Evolutionary conservation across 352 stramenopile genomes (phyloP).

Genomic region (Pythium volutum): DNA sequence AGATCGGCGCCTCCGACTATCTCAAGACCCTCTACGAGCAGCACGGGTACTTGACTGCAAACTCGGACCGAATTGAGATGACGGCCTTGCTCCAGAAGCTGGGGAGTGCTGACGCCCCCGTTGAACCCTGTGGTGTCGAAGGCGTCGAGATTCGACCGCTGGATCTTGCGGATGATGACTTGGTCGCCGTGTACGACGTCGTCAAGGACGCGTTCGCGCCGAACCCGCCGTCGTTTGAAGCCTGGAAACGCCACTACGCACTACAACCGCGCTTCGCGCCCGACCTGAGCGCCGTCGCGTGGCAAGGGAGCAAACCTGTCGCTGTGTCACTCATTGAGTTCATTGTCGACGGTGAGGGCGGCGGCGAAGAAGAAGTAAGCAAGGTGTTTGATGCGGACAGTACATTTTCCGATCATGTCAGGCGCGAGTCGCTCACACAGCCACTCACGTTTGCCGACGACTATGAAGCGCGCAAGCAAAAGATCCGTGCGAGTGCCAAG

Average conservation of each 20-base stretch:
- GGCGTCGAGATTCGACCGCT: slow-evolving; percentile 11
- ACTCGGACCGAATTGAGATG: slow-evolving; percentile 10
- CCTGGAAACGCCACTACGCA: slow-evolving; percentile 27
- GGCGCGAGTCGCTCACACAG: not conserved
- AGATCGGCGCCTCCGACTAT: slow-evolving; percentile 5
- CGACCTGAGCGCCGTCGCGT: slow-evolving; percentile 21
- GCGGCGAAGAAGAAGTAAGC: slow-evolving; percentile 10
- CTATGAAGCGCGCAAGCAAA: not conserved
- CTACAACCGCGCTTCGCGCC: slow-evolving; percentile 23
- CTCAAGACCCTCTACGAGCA: slow-evolving; percentile 3
- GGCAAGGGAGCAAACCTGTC: not conserved
- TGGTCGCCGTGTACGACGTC: slow-evolving; percentile 17
- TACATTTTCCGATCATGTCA: not conserved
- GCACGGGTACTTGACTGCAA: not conserved
- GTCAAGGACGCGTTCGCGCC: slow-evolving; percentile 21
- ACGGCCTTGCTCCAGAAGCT: slow-evolving; percentile 7
- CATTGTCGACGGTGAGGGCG: slow-evolving; percentile 16
- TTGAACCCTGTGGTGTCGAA: not conserved
- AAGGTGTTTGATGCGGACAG: not conserved
- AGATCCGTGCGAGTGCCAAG: slow-evolving; percentile 2
- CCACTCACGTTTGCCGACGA: not conserved
- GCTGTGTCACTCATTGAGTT: slow-evolving; percentile 6
- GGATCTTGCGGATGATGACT: slow-evolving; percentile 9
- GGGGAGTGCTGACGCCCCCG: not conserved
- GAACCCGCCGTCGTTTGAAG: slow-evolving; percentile 17